Evolutionary conservation across 2,329 filamentous ascomycete species (phyloP).

Genomic region (Hymenoscyphus occultus): DNA sequence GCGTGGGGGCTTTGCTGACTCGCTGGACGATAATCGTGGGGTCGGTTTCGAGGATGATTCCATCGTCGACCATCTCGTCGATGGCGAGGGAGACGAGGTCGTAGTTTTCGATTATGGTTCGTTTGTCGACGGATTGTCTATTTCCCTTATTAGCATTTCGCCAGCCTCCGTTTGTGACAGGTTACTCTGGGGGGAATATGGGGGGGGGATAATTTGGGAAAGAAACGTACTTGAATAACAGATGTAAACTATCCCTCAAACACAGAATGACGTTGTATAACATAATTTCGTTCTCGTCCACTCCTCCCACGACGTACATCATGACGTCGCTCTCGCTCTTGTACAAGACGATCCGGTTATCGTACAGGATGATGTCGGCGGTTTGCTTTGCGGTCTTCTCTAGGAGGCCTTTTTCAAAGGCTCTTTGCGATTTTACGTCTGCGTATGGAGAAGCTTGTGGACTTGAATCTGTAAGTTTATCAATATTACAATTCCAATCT

Average conservation of each 20-base stretch:
- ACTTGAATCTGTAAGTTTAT: slow-evolving; percentile 35
- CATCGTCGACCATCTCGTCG: slow-evolving; percentile 93
- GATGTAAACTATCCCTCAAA: slow-evolving; percentile 83
- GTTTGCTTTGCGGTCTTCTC: slow-evolving; percentile 96
- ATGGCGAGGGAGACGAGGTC: slow-evolving; percentile 91
- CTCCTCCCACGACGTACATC: slow-evolving; percentile 86
- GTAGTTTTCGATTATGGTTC: slow-evolving; percentile 98
- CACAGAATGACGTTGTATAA: slow-evolving; percentile 92
- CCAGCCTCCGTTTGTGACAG: not conserved
- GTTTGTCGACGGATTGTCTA: slow-evolving; percentile 94
- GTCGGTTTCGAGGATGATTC: slow-evolving; percentile 96
- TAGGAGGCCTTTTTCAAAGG: slow-evolving; percentile 92
- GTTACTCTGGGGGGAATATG: not conserved
- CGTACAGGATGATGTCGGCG: slow-evolving; percentile 94
- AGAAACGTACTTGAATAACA: slow-evolving; percentile 77
- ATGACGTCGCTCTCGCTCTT: slow-evolving; percentile 98
- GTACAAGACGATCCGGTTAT: slow-evolving; percentile 94
- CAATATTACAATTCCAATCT: not conserved
- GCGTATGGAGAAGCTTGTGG: slow-evolving; percentile 71
- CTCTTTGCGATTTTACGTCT: slow-evolving; percentile 88
- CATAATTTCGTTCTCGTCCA: slow-evolving; percentile 95
- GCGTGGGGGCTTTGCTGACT: slow-evolving; percentile 85
- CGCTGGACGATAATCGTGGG: slow-evolving; percentile 89
- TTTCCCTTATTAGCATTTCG: not conserved
- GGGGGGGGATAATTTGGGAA: not conserved